A percentile compares a stretch with the other conserved stretches of the same genome.
phyloP scores from a whole-genome alignment of 495 filamentous ascomycete species.

The Cenococcum geophilum region DNA sequence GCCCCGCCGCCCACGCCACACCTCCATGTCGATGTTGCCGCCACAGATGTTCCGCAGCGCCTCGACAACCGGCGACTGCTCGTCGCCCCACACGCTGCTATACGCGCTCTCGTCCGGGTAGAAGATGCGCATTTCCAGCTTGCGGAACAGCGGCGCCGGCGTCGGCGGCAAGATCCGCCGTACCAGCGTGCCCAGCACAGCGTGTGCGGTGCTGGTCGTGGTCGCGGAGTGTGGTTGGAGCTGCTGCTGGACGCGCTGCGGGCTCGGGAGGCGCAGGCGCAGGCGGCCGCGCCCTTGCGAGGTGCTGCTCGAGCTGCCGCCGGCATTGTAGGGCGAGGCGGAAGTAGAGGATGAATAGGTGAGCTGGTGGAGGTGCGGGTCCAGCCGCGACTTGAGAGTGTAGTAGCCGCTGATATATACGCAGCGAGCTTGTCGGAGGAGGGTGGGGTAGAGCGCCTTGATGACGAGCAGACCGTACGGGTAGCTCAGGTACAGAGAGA shows the following conservation, averaged over 20 bases:
- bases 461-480: constrained; percentile 32
- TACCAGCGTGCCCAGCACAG: constrained; percentile 14
- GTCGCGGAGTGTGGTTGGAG: constrained; percentile 8
- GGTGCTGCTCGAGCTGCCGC: neutral
- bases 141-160: constrained; percentile 12
- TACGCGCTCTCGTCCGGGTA: constrained; percentile 30
- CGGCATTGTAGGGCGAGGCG: neutral
- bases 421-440: constrained; percentile 29
- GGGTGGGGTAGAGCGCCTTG: constrained; percentile 26
- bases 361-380: neutral
- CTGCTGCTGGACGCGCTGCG: neutral
- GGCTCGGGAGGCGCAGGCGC: constrained; percentile 1
- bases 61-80: constrained; percentile 23
- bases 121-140: constrained; percentile 30
- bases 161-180: constrained; percentile 20
- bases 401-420: constrained; percentile 33
- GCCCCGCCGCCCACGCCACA: constrained; percentile 28
- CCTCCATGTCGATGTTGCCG: constrained; percentile 30
- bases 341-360: neutral
- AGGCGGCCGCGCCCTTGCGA: neutral
- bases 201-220: constrained; percentile 13
- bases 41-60: constrained; percentile 29
- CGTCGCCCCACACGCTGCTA: constrained; percentile 31
- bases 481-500: constrained; percentile 29
- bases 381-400: neutral